Conservation (phyloP, 257 asterid genomes). For the Echites panduratus region DNA sequence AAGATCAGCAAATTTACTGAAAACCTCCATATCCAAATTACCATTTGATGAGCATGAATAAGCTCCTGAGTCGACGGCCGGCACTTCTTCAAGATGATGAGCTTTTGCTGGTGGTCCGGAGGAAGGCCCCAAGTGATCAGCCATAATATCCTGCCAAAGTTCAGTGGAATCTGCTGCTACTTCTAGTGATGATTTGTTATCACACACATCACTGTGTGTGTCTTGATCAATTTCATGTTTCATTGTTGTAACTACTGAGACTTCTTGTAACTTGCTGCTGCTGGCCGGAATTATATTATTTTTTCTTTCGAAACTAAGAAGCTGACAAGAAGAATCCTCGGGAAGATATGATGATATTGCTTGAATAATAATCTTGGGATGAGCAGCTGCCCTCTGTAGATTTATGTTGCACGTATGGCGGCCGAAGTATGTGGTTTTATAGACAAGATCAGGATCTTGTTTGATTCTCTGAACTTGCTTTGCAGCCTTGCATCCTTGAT, state of each 20-base stretch:
- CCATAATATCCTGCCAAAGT: conserved; percentile 29
- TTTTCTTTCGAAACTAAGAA: conserved; percentile 30
- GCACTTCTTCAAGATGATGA: conserved; percentile 26
- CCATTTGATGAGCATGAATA: conserved; percentile 21
- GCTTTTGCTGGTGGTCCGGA: conserved; percentile 3
- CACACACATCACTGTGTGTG: conserved; percentile 22
- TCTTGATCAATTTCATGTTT: conserved; percentile 5
- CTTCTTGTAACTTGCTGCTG: background rate
- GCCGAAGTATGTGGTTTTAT: conserved; percentile 56
- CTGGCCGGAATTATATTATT: too few species aligned
- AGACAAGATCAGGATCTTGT: conserved; percentile 20
- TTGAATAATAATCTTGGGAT: conserved; percentile 15
- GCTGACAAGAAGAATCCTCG: conserved; percentile 24
- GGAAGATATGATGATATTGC: conserved; percentile 12
- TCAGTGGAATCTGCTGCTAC: conserved; percentile 10
- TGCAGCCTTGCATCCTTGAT: conserved; percentile 55
- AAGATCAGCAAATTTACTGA: conserved; percentile 33
- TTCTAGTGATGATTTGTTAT: conserved; percentile 23
- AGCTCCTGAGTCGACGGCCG: conserved; percentile 2
- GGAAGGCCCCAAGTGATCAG: background rate
- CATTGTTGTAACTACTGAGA: conserved; percentile 11
- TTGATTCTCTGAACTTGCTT: conserved; percentile 58
- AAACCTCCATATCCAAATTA: conserved; percentile 27
- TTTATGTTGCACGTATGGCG: conserved; percentile 46
- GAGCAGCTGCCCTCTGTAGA: background rate